These are phyloP conservation scores for Echinochloa phyllopogon DNA, from an alignment of 176 grass and related monocot genomes.

Conservation along the genomic window DNA sequence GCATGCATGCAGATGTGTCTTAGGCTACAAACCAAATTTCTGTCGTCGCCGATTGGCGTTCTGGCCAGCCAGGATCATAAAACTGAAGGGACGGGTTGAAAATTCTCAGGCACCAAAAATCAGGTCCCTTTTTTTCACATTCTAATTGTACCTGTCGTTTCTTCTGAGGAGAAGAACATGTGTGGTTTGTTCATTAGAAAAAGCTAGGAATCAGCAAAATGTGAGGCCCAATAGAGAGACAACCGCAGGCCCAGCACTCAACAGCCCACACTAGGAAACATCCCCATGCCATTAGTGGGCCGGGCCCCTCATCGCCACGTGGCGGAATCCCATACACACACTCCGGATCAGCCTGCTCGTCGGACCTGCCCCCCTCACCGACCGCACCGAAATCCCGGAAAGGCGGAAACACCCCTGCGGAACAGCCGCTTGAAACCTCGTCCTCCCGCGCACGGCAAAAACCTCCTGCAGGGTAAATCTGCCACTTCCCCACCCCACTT, in stretches of 20 bases:
- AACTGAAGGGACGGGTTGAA: no score
- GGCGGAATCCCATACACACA: conserved; percentile 20
- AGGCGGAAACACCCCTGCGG: not conserved
- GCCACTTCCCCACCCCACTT: not conserved
- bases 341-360: conserved; percentile 13
- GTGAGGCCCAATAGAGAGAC: not conserved
- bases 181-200: no score
- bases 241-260: not conserved
- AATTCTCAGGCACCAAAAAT: no score
- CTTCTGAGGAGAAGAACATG: no score
- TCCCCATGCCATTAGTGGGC: not conserved
- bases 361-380: not conserved
- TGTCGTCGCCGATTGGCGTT: no score
- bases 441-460: not conserved
- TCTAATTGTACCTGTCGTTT: no score
- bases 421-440: not conserved
- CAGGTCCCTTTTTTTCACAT: no score
- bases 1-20: no score
- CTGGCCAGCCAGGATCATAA: no score
- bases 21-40: no score
- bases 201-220: not conserved
- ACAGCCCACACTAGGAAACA: not conserved
- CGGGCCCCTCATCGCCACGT: not conserved
- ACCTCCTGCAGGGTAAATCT: not conserved
- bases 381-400: not conserved